Conservation (phyloP, 1,284 basidiomycete genomes). For the Fomitopsis pinicola region DNA sequence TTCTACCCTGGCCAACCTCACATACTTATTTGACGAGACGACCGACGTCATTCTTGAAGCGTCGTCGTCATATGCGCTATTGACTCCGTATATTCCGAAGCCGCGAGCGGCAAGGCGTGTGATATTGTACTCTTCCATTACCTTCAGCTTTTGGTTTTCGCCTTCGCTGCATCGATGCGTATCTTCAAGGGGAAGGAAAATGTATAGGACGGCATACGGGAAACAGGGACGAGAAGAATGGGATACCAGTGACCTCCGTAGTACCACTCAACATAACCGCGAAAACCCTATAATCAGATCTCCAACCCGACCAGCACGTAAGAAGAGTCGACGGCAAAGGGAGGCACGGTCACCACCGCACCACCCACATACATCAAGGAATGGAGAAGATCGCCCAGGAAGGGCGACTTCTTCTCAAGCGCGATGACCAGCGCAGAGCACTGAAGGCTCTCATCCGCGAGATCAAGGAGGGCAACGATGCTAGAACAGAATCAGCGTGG, state of each 20-base stretch:
- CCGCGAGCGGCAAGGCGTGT: too few relatives aligned
- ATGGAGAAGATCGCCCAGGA: conserved; percentile 62
- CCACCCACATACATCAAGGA: conserved; percentile 83
- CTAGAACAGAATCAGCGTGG: conserved; percentile 31
- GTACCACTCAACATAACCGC: too few relatives aligned
- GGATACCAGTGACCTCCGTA: too few relatives aligned
- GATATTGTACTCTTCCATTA: too few relatives aligned
- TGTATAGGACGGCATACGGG: background rate
- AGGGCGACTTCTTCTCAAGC: conserved; percentile 55
- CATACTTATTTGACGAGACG: too few relatives aligned
- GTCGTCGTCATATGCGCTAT: too few relatives aligned
- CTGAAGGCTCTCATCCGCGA: conserved; percentile 73
- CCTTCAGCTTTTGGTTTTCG: background rate
- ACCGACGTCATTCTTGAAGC: too few relatives aligned
- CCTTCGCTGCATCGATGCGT: too few relatives aligned
- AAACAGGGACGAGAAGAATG: background rate
- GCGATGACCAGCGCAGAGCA: conserved; percentile 77
- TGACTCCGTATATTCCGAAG: too few relatives aligned
- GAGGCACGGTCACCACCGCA: conserved; percentile 69
- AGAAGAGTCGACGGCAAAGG: conserved; percentile 64
- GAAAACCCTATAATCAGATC: too few relatives aligned
- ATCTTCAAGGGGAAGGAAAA: too few relatives aligned
- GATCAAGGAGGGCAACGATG: conserved; percentile 77
- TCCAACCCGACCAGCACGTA: conserved; percentile 77
- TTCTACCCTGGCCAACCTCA: too few relatives aligned